Evolutionary conservation across 768 basidiomycete species (phyloP), one percentile per base, ranked within the genome.

Genomic region (Tricholoma terreum): DNA sequence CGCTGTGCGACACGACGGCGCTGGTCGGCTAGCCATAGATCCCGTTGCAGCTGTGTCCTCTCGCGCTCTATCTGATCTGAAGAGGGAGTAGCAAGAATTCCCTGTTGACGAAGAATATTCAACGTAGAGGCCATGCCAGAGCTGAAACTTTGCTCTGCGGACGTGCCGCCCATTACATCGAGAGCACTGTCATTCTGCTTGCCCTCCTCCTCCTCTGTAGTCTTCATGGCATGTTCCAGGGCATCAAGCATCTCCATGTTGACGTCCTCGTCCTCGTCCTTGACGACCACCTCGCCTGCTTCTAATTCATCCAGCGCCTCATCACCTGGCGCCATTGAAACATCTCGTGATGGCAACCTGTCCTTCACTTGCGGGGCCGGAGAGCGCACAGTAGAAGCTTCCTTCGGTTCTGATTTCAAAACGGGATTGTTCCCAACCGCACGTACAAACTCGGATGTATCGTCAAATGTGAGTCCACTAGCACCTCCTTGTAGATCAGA

Each of bases 401-500:
- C 80, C 52, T 66, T 74, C 6, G 70, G 78, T 64, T 82, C 84
- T 34, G 64, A 67, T 63, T 87, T 77, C 38, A 76, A 73, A 1
- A 81, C 69, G 0, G 87, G 85, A 61, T 85, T 83, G 60, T 84
- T 85, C 1, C 85, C 84, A 48, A 92, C 90, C 14, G 86, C 86
- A 15, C 94, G 86, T 38, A 98, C 92, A 62, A 99, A 99, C 70
- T 98, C 96, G 1, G 94, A 93, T 0, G 96, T 98, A 63, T 98
- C 95, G 67, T 98, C 95, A 60, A 99, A 94, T 0, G 89, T 90
- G 31, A 98, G 77, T 19, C 89, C 89, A 17, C 71, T 76, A 21
- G 78, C 82, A 4, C 64, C 75, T 1, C 77, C 79, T 22, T 81
- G 78, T 6, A 69, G 69, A 14, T 73, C 73, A 14, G 58, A 65